Percentiles rank a stretch among this genome's conserved stretches.
phyloP scores from a whole-genome alignment of 306 rosid genomes.

The Malus domestica region ASM211411v1 NC_041791.1:28892501-28893000 shows the following conservation, averaged over 20 bases:
- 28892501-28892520: not conserved
- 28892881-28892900: too few species aligned
- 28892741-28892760: not conserved
- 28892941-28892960: not conserved
- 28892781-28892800: not conserved
- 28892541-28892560: not conserved
- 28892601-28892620: conserved; percentile 6
- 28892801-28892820: not conserved
- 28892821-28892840: not conserved
- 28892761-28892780: not conserved
- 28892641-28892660: not conserved
- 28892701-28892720: not conserved
- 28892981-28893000: not conserved
- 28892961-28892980: too few species aligned
- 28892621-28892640: too few species aligned
- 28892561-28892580: not conserved
- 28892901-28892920: too few species aligned
- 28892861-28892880: not conserved
- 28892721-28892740: not conserved
- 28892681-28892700: not conserved
- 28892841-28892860: not conserved
- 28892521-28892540: not conserved
- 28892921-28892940: too few species aligned
- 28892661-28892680: not conserved
- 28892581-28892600: not conserved